Base-by-base conservation (phyloP, 345 rosid genomes). In the Eutrema yunnanense region DNA sequence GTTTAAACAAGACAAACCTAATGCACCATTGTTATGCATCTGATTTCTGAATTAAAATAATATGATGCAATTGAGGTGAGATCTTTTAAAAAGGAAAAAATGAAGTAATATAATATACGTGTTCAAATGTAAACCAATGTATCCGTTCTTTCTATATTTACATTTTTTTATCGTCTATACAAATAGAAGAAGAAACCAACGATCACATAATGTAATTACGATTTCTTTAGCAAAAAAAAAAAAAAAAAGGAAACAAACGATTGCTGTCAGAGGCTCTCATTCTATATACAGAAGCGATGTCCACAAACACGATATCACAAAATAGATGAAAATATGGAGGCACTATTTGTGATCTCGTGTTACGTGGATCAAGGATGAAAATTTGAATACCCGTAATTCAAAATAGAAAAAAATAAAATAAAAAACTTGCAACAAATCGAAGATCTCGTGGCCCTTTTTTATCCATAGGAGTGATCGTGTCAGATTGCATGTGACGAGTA, bases 401-500 rank as follows among this genome's bases (percentile, higher is more conserved):
- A 54, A 54, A 54, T 56, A 64, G 22, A 62, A 12, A 44, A 38
- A 2, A 32, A 38, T 47, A 19, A n/a, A 36, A 16, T 38, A 37
- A 14, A 38, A 27, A 22, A 22, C 2, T 1, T 22, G 26, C 26
- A 55, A 33, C 44, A 37, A 26, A 43, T 54, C n/a, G 26, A 60
- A 47, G 55, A 56, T 56, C 54, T 74, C 67, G 78, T 74, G 73
- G 67, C 46, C 37, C 67, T 19, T 74, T 58, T 66, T 59, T 42
- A 74, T 74, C 73, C 62, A 74, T 33, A 52, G 30, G 54, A 59
- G 33, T 62, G 42, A 3, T 50, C 26, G 33, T 74, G 78, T 67
- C 78, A 74, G 78, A 51, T 5, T 52, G 73, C 78, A 74, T 74
- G 78, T 74, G 78, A 50, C 38, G 22, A 43, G 33, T 26, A 41